phyloP scores from a whole-genome alignment of 148 eudicot species.

The Dysphania ambrosioides region DNA sequence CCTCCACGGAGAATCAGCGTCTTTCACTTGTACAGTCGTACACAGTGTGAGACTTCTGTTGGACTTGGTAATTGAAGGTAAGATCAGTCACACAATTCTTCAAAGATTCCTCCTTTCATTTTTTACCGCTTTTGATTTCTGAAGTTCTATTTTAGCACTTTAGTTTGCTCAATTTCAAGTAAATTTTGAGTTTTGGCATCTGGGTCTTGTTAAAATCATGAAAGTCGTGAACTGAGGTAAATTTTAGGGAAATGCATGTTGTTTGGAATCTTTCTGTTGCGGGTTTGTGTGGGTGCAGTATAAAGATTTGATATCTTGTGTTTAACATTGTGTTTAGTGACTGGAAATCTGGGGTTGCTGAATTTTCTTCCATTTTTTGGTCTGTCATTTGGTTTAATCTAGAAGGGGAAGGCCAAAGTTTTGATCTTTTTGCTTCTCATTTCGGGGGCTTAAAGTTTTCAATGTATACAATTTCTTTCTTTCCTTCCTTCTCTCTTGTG shows the following conservation, averaged over 20 bases:
- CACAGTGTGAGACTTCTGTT: neutral
- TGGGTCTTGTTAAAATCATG: neutral
- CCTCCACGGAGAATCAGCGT: slow-evolving; percentile 14
- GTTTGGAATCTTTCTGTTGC: too few species aligned
- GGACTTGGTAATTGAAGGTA: neutral
- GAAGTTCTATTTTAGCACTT: neutral
- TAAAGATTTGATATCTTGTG: neutral
- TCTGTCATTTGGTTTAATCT: too few species aligned
- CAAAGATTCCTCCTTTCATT: neutral
- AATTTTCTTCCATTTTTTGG: too few species aligned
- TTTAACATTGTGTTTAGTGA: neutral
- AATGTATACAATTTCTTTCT: too few species aligned
- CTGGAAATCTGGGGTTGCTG: slow-evolving; percentile 14
- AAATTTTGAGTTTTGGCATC: neutral
- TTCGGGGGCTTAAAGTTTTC: too few species aligned
- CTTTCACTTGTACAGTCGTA: neutral
- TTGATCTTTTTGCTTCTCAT: too few species aligned
- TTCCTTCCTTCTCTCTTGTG: too few species aligned
- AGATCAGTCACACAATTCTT: too few species aligned
- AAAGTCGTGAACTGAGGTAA: neutral
- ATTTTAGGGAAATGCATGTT: slow-evolving; percentile 6
- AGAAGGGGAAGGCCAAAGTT: too few species aligned
- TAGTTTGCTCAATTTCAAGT: neutral
- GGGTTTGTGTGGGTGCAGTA: too few species aligned
- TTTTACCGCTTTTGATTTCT: neutral